phyloP scores from a whole-genome alignment of 176 grass and related monocot genomes.

The Olyra latifolia region DNA sequence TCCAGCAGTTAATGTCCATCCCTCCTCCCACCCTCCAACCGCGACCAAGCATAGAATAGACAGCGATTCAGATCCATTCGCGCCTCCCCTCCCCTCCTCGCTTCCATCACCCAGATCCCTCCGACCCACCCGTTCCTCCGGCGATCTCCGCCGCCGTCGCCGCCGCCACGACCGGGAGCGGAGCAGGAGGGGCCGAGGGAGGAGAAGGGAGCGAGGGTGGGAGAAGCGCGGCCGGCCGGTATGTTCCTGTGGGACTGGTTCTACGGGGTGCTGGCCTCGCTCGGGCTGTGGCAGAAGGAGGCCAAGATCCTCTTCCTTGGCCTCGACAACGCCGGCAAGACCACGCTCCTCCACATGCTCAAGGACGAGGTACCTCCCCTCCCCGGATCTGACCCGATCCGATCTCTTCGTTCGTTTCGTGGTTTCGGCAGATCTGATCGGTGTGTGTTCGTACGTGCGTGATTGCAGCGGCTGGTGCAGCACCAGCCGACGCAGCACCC shows the following conservation, averaged over 20 bases:
- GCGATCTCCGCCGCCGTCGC: conserved; percentile 28
- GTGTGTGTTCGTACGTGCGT: background rate
- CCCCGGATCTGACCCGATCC: conserved; percentile 6
- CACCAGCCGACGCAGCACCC: conserved; percentile 82
- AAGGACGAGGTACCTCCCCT: conserved; percentile 52
- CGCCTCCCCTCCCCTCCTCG: background rate
- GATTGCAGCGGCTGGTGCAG: conserved; percentile 65
- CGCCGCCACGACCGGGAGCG: background rate
- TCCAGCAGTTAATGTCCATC: background rate
- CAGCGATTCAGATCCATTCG: conserved; percentile 28
- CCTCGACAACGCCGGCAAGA: conserved; percentile 80
- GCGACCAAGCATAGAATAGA: conserved; percentile 33
- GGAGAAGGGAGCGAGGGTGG: background rate
- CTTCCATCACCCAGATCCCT: conserved; percentile 28
- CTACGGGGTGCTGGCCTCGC: conserved; percentile 71
- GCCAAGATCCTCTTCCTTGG: conserved; percentile 84
- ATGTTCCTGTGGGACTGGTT: conserved; percentile 78
- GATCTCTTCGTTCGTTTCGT: background rate
- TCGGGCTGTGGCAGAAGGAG: conserved; percentile 78
- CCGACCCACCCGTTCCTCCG: conserved; percentile 15
- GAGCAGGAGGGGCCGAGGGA: background rate
- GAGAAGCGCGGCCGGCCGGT: background rate
- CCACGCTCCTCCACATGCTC: conserved; percentile 79
- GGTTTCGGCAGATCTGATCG: background rate
- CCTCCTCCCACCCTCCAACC: background rate